Conservation (phyloP, 352 stramenopile species). For the Peronospora farinosa region DNA sequence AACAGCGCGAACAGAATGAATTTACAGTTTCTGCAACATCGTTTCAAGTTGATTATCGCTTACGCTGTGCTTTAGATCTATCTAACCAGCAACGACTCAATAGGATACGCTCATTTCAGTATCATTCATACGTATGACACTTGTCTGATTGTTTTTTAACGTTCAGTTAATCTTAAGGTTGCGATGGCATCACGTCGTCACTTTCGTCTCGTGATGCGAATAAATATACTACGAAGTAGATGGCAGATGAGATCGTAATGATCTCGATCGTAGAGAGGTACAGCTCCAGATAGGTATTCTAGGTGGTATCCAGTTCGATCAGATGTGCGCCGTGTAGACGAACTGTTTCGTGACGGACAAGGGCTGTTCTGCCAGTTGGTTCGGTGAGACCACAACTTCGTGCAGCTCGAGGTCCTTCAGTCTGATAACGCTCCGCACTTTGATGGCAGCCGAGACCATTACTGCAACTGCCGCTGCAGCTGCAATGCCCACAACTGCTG, state of each 20-base stretch:
- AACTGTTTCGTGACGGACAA: slow-evolving; percentile 35
- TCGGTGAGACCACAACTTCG: slow-evolving; percentile 44
- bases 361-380: slow-evolving; percentile 20
- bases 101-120: slow-evolving; percentile 19
- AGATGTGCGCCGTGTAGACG: slow-evolving; percentile 53
- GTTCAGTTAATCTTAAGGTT: no score
- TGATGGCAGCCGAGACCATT: slow-evolving; percentile 17
- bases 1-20: no score
- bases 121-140: no score
- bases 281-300: background rate
- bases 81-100: no score
- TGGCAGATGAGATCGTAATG: background rate
- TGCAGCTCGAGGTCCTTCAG: slow-evolving; percentile 26
- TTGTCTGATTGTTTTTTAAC: no score
- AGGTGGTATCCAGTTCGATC: slow-evolving; percentile 4
- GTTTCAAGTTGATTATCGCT: no score
- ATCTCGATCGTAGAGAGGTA: background rate
- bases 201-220: background rate
- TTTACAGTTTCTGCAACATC: no score
- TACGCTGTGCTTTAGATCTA: no score
- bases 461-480: slow-evolving; percentile 22
- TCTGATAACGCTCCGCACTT: slow-evolving; percentile 15
- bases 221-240: slow-evolving; percentile 1
- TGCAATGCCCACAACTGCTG: slow-evolving; percentile 13
- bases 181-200: background rate